Evolutionary conservation across 2,329 filamentous ascomycete genomes (phyloP), one percentile per base, ranked within the genome.

Genomic region (Fusarium nodosum): DNA sequence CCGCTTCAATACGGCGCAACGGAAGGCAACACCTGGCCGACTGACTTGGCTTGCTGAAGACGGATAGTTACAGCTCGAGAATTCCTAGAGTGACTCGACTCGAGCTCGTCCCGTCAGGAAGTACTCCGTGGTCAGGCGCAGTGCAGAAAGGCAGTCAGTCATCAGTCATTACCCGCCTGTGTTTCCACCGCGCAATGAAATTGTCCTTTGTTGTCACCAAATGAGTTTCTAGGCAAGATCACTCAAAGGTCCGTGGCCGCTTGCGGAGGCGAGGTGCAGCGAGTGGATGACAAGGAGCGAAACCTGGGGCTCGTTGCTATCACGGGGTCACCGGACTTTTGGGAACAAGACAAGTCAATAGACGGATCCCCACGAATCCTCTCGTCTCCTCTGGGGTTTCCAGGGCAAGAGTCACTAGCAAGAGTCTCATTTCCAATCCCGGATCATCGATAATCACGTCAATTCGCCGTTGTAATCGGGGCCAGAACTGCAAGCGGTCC

Each of bases 221-320:
- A 61, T 53, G 47, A 38, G 36, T 42, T 58, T 69, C 67, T 45
- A 71, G 53, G 61, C 59, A 57, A 61, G 58, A 56, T 63, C 60
- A 63, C 61, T 58, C 34, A 61, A 58, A 62, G 66, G 66, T 33
- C 66, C 52, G 54, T 73, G 72, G 72, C 53, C 66, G 66, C 62
- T 66, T 70, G 63, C 66, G 70, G 70, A 74, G 72, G 61, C 70
- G 72, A 73, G 63, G 68, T 74, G 72, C 72, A 74, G 72, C 42
- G 61, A 72, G 66, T 64, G 70, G 66, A 73, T 74, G 72, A 73
- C 72, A 54, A 54, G 51, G 57, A 58, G 64, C 57, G 62, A 71
- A 74, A 68, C 60, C 66, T 72, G 70, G 72, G 66, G 62, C 58
- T 72, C 64, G 42, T 70, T 63, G 60, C 34, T 56, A 69, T 69